phyloP scores from a whole-genome alignment of 768 basidiomycete genomes.

The Serendipita sp. region DNA sequence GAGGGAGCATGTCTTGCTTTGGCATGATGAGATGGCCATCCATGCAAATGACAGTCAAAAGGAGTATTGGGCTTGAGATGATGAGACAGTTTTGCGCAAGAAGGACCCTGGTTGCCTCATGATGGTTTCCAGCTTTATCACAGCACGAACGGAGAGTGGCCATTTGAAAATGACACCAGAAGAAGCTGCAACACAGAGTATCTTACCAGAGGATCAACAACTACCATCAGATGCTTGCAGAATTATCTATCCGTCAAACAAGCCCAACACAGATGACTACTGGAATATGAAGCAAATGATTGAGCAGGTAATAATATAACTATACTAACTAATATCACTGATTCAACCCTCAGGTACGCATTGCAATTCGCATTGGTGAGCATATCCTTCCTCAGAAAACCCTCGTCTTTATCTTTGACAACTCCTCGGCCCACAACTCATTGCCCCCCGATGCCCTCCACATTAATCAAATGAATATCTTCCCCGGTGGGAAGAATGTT shows the following conservation, averaged over 20 bases:
- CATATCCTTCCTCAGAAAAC: neutral
- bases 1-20: too few relatives aligned
- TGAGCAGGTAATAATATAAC: slow-evolving; percentile 4
- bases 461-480: slow-evolving; percentile 28
- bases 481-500: slow-evolving; percentile 17
- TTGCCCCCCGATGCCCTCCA: slow-evolving; percentile 25
- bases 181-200: neutral
- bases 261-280: slow-evolving; percentile 1
- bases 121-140: slow-evolving; percentile 28
- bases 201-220: slow-evolving; percentile 11
- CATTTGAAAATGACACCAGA: neutral
- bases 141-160: neutral
- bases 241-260: slow-evolving; percentile 9
- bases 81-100: slow-evolving; percentile 11
- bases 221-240: slow-evolving; percentile 19
- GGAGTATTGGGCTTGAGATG: neutral
- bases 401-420: slow-evolving; percentile 8
- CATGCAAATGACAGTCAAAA: too few relatives aligned
- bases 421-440: slow-evolving; percentile 19
- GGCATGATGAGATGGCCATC: too few relatives aligned
- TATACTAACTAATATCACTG: neutral
- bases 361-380: neutral
- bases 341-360: neutral
- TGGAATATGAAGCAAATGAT: slow-evolving; percentile 10
- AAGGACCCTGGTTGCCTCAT: slow-evolving; percentile 23